These are phyloP conservation scores for Mortierella claussenii DNA, from an alignment of 192 early-diverging fungal species.

Conservation along the genomic window DNA sequence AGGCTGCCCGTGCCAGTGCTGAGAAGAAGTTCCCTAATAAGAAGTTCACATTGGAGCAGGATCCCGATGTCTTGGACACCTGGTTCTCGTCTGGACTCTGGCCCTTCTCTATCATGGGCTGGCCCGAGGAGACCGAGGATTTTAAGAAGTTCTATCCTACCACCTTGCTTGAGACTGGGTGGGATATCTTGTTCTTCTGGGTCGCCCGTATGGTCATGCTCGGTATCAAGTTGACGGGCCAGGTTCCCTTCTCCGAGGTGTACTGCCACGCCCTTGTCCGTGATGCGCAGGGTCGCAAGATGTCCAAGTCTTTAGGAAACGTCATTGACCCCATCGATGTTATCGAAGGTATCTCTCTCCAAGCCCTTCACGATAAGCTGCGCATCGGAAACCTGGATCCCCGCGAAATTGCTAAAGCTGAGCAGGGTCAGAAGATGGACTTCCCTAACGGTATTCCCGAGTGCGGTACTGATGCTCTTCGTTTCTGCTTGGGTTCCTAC, in stretches of 20 bases:
- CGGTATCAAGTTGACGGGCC: conserved; percentile 93
- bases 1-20: conserved; percentile 80
- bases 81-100: conserved; percentile 99
- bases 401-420: conserved; percentile 88
- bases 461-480: conserved; percentile 96
- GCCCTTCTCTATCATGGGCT: conserved; percentile 98
- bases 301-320: conserved; percentile 97
- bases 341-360: conserved; percentile 91
- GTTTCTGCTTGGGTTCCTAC: conserved; percentile 84
- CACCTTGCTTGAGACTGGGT: conserved; percentile 93
- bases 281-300: conserved; percentile 98
- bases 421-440: conserved; percentile 84
- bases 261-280: conserved; percentile 99
- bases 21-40: conserved; percentile 81
- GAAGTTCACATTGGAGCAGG: conserved; percentile 89
- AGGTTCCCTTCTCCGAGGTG: conserved; percentile 93
- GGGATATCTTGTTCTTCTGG: conserved; percentile 99
- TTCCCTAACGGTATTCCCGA: conserved; percentile 98
- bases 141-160: conserved; percentile 91
- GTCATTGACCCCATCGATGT: conserved; percentile 98
- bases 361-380: conserved; percentile 80
- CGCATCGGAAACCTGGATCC: conserved; percentile 90
- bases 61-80: conserved; percentile 97
- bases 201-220: conserved; percentile 99
- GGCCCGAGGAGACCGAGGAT: conserved; percentile 93